These are phyloP conservation scores for Talaromyces verruculosus DNA, from an alignment of 2,329 filamentous ascomycete genomes.

Conservation along the genomic window DNA sequence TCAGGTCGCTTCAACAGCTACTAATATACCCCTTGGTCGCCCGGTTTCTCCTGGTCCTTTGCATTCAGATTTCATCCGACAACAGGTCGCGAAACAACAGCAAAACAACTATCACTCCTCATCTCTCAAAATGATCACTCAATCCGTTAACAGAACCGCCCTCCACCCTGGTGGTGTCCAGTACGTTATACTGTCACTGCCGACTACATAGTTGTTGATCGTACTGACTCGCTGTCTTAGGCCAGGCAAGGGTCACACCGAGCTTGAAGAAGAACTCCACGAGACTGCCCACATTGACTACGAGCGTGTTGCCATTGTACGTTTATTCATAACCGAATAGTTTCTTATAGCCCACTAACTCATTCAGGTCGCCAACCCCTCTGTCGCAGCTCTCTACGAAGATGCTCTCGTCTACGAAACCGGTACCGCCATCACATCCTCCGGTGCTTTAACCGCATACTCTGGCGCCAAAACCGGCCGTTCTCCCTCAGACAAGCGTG, in stretches of 20 bases:
- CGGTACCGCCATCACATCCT: conserved; percentile 93
- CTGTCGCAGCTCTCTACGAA: conserved; percentile 94
- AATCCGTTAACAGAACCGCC: conserved; percentile 81
- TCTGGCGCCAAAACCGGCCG: conserved; percentile 97
- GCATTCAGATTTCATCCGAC: conserved; percentile 57
- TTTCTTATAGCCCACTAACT: background rate
- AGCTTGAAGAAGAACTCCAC: conserved; percentile 96
- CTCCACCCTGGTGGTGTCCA: conserved; percentile 88
- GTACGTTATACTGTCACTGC: conserved; percentile 57
- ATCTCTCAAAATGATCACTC: conserved; percentile 55
- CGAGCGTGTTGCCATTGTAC: conserved; percentile 93
- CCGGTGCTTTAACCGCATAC: conserved; percentile 93
- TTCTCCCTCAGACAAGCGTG: conserved; percentile 94
- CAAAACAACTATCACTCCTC: conserved; percentile 60
- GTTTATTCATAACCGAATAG: conserved; percentile 32
- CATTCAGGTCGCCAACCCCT: conserved; percentile 75
- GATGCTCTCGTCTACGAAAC: conserved; percentile 98
- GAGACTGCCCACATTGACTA: conserved; percentile 99
- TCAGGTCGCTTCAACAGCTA: conserved; percentile 37
- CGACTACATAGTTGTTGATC: conserved; percentile 18
- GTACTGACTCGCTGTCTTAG: conserved; percentile 46
- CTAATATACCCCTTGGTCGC: conserved; percentile 48
- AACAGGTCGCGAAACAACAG: conserved; percentile 59
- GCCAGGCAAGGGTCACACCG: conserved; percentile 84
- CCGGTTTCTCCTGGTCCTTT: conserved; percentile 49